Evolutionary conservation across 768 basidiomycete species (phyloP), one percentile per base, ranked within the genome.

Genomic region (Boletus rubroflammeus): DNA sequence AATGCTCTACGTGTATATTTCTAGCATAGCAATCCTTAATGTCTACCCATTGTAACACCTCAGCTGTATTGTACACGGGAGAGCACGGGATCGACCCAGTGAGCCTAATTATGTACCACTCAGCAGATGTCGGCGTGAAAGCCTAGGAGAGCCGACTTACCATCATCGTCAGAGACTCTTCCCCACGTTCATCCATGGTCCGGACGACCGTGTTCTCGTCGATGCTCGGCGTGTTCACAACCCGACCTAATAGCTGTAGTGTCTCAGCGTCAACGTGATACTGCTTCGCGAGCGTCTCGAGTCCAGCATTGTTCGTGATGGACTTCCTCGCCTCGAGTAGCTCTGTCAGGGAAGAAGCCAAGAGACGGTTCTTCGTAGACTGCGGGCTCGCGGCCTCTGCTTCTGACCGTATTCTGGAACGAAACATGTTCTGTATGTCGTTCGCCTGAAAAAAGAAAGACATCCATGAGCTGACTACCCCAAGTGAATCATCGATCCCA

Each of bases 1-100:
- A 67, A 72, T 29, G 88, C 88, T 4, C 58, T 89, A 52, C 80
- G 79, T 42, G 81, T 92, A 40, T 75, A 85, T 69, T 88, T 92
- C 62, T 92, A 70, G 69, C 35, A 34, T 51, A 35, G 25, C 19
- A 11, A 25, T 32, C 6, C 19, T 31, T 31, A 25, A 43, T 43
- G 35, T 19, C 25, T 46, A 26, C 47, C 48, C 49, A 58, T 57
- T 53, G 38, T 51, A 58, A 25, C 39, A 38, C 41, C 29, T 45
- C 39, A 35, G 29, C 28, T 34, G 13, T 21, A 25, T 45, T 7
- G 50, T 40, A 23, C 29, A 25, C 11, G 38, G 11, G 50, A 39
- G 17, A 55, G 40, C 31, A 35, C 46, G 5, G 71, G 64, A 45
- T 66, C 66, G 19, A 63, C 42, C 69, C 70, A 73, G 6, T 25